Conservation (phyloP, 129 eudicot species). For the carrot (Daucus carota) region DH1_v3.0 NC_030386.2:33615001-33615500, state of each 20-base stretch:
- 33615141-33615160: background rate
- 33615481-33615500: background rate
- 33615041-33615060: background rate
- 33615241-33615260: background rate
- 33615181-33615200: background rate
- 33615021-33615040: background rate
- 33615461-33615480: background rate
- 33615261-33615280: background rate
- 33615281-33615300: background rate
- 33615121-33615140: too few relatives aligned
- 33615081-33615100: background rate
- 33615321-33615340: background rate
- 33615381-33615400: background rate
- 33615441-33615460: background rate
- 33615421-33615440: background rate
- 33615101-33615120: background rate
- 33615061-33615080: background rate
- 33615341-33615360: conserved; percentile 2
- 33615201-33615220: background rate
- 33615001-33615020: background rate
- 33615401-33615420: background rate
- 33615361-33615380: background rate
- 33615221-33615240: background rate
- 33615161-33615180: background rate
- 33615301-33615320: background rate